A percentile compares a stretch with the other conserved stretches of the same genome.
Evolutionary conservation across 768 basidiomycete genomes (phyloP).

Genomic region (Termitomyces eurrhizus): DNA sequence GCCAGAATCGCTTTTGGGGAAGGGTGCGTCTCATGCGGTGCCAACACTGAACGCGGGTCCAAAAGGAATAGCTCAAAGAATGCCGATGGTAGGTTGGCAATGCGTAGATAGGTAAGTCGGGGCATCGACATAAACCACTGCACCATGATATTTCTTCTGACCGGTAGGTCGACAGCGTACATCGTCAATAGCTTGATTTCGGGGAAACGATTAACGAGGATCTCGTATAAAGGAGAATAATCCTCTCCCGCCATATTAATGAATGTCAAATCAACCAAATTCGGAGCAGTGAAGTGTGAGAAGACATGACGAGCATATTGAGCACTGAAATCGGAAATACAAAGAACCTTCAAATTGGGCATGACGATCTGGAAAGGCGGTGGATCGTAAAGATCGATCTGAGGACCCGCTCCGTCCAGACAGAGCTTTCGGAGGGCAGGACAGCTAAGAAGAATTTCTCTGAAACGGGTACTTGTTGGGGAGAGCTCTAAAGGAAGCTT

Average conservation of each 20-base stretch:
- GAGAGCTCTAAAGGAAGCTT: slow-evolving; percentile 50
- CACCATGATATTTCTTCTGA: slow-evolving; percentile 29
- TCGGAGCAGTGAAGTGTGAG: slow-evolving; percentile 50
- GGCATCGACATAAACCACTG: slow-evolving; percentile 60
- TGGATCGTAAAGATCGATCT: slow-evolving; percentile 22
- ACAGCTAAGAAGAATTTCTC: slow-evolving; percentile 44
- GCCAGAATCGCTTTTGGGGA: slow-evolving; percentile 28
- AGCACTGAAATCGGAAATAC: slow-evolving; percentile 53
- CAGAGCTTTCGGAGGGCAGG: slow-evolving; percentile 51
- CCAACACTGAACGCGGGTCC: slow-evolving; percentile 25
- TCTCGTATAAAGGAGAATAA: slow-evolving; percentile 43
- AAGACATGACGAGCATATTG: slow-evolving; percentile 44
- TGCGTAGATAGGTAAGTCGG: slow-evolving; percentile 42
- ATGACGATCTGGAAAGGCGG: slow-evolving; percentile 38
- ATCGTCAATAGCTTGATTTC: slow-evolving; percentile 52
- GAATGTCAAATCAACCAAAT: slow-evolving; percentile 53
- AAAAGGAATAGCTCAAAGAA: slow-evolving; percentile 48
- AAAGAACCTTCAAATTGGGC: slow-evolving; percentile 44
- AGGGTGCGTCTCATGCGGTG: slow-evolving; percentile 4
- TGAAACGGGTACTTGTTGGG: slow-evolving; percentile 49
- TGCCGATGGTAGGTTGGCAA: slow-evolving; percentile 37
- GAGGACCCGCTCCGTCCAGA: slow-evolving; percentile 62
- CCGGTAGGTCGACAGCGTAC: slow-evolving; percentile 36
- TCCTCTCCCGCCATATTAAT: slow-evolving; percentile 49
- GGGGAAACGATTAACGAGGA: slow-evolving; percentile 46